Base-by-base conservation (phyloP, 1,284 basidiomycete species). In the Malassezia sp. region DNA sequence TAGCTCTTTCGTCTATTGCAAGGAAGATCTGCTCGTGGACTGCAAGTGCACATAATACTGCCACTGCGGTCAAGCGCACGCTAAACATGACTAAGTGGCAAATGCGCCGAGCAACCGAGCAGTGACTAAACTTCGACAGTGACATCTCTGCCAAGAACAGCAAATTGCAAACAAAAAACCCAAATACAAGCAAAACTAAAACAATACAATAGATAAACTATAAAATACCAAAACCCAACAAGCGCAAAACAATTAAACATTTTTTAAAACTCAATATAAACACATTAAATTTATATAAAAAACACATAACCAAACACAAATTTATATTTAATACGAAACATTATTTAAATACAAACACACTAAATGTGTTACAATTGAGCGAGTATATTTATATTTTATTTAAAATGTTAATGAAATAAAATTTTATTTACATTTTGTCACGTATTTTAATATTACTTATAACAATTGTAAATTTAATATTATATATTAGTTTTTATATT, bases 381-480 rank as follows among this genome's bases (percentile, higher is more conserved):
- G 26, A 36, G 10, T 37, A 37, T 44, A 37, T 35, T 27, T 20
- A 39, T 29, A 28, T n/a, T 33, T 5, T 33, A 32, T 32, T 34
- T 12, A 24, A 32, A 29, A 20, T 30, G 5, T 27, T 18, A 6
- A 34, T 23, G 17, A 18, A 18, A 18, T 33, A 20, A 24, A 32
- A 24, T 29, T 3, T 24, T 11, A 41, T 4, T 11, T 44, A 39
- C 17, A 9, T 28, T 18, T 39, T 3, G 10, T 28, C 4, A 23
- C 4, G n/a, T 22, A 36, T 22, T 43, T 4, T 36, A 39, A 20
- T 22, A 15, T 23, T 32, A 34, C 23, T 5, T 12, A 18, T 22
- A 12, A 18, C 6, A n/a, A 20, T 39, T 7, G 11, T 26, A 27
- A 11, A 39, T 11, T 33, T 4, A n/a, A n/a, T n/a, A 26, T 22